A percentile compares a stretch with the other conserved stretches of the same genome.
Evolutionary conservation across 106 monocot species (phyloP).

Genomic region (Ottelia alismoides): DNA sequence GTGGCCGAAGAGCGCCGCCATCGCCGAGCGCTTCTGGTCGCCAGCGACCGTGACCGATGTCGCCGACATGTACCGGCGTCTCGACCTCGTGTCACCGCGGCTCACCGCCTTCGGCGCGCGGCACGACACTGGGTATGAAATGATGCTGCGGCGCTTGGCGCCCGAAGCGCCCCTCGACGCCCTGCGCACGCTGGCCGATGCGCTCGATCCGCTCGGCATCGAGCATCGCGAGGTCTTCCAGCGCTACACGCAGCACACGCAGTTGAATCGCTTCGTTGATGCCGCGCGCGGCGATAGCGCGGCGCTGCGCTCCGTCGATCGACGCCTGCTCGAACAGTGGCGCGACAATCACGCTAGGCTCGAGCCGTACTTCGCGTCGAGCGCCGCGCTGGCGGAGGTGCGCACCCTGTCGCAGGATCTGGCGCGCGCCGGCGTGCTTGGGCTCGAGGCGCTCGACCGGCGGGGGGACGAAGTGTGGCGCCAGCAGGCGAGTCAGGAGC

Average conservation of each 20-base stretch:
- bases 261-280: neutral
- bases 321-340: neutral
- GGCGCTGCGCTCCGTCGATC: neutral
- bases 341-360: no score
- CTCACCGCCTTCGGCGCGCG: neutral
- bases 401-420: no score
- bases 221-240: neutral
- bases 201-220: neutral
- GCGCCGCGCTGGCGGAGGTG: neutral
- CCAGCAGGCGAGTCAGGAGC: no score
- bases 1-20: constrained; percentile 78
- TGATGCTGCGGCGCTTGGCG: neutral
- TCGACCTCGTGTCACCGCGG: neutral
- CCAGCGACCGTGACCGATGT: neutral
- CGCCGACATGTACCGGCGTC: neutral
- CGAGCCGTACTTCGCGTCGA: neutral
- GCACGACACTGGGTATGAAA: neutral
- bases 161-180: neutral
- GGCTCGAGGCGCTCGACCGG: no score
- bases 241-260: neutral
- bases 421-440: no score
- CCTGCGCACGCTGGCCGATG: neutral
- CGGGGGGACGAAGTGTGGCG: neutral
- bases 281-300: neutral
- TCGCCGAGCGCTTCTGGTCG: constrained; percentile 84